phyloP scores from a whole-genome alignment of 148 eudicot genomes.

The Vaccinium macrocarpon region DNA sequence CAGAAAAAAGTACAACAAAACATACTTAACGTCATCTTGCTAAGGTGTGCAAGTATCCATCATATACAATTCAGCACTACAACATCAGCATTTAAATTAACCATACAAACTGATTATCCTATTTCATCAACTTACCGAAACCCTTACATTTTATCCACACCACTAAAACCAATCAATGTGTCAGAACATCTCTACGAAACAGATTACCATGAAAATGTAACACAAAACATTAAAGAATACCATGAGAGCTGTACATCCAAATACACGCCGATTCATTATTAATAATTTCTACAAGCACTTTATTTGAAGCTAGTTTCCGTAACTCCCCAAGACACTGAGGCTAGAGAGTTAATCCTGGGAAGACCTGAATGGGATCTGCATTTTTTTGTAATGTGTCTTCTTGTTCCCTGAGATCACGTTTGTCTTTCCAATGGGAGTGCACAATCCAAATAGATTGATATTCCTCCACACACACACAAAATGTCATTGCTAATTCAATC shows the following conservation, averaged over 20 bases:
- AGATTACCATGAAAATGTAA: neutral
- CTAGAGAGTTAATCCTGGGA: neutral
- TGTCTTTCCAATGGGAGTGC: neutral
- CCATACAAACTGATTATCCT: neutral
- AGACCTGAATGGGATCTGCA: neutral
- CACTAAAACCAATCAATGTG: neutral
- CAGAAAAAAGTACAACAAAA: neutral
- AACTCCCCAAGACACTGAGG: neutral
- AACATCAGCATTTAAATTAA: neutral
- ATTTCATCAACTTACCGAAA: neutral
- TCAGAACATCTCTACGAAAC: no score
- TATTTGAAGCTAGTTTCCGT: neutral
- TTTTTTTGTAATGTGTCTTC: neutral
- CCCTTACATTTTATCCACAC: neutral
- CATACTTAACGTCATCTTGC: neutral
- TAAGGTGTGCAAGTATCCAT: neutral
- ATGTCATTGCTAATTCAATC: neutral
- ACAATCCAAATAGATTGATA: neutral
- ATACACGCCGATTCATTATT: neutral
- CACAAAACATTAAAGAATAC: neutral
- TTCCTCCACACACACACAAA: neutral
- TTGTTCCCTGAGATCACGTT: neutral
- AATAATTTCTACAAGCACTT: neutral
- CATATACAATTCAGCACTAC: neutral
- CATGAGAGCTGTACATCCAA: neutral